Evolutionary conservation across 108 stramenopile genomes (phyloP).

Genomic region (Nitzschia sp.): DNA sequence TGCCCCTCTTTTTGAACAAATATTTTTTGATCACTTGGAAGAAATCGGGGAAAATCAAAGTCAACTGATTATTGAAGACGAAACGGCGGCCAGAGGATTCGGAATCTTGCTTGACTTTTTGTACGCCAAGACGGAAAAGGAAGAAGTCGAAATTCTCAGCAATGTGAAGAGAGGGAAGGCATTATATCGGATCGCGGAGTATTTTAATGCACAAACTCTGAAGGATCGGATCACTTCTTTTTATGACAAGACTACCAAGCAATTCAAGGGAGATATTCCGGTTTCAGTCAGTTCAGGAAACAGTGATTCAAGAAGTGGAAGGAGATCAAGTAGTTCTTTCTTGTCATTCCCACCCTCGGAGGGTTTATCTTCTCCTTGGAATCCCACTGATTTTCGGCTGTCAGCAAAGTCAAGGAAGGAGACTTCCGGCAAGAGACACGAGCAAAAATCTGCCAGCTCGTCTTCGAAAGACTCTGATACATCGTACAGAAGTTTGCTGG

Average conservation of each 20-base stretch:
- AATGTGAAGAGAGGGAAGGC: slow-evolving; percentile 8
- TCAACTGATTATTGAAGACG: background rate
- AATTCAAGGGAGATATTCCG: background rate
- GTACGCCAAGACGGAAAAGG: background rate
- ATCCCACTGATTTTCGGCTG: background rate
- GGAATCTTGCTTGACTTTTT: slow-evolving; percentile 14
- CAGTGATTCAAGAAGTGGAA: too few relatives aligned
- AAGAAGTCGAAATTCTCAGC: slow-evolving; percentile 1
- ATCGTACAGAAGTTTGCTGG: background rate
- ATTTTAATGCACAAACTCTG: slow-evolving; percentile 6
- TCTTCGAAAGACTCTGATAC: background rate
- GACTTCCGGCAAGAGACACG: too few relatives aligned
- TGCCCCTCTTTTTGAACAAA: slow-evolving; percentile 13
- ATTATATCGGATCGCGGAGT: slow-evolving; percentile 1
- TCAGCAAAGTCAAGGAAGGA: background rate
- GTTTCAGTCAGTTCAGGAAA: too few relatives aligned
- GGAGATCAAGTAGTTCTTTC: too few relatives aligned
- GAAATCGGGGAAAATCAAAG: slow-evolving; percentile 4
- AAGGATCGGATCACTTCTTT: background rate
- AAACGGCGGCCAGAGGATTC: slow-evolving; percentile 7
- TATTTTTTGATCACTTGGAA: slow-evolving; percentile 7
- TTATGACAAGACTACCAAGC: background rate
- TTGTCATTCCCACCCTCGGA: too few relatives aligned
- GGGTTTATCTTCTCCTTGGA: too few relatives aligned
- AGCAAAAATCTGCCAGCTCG: background rate